These are phyloP conservation scores for Physcomitrium patens DNA, from an alignment of 225 moss, liverwort and hornwort genomes.

Conservation along the genomic window DNA sequence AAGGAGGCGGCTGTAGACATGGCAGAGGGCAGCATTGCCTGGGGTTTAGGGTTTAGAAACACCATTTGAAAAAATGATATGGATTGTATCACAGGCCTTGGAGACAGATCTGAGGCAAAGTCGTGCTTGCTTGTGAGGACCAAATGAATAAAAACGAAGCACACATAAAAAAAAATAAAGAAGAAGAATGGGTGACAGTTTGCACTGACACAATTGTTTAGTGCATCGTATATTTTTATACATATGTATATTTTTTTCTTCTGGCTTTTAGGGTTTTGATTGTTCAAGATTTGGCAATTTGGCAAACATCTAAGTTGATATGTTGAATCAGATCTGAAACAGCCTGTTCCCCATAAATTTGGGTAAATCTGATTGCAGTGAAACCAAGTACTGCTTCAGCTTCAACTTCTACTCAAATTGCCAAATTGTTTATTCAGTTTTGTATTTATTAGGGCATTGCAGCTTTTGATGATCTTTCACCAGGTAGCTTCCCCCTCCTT, in stretches of 20 bases:
- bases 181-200: too few relatives aligned
- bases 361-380: slow-evolving; percentile 30
- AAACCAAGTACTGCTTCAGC: background rate
- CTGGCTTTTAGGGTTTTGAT: background rate
- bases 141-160: too few relatives aligned
- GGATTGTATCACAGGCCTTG: background rate
- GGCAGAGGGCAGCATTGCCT: too few relatives aligned
- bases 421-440: slow-evolving; percentile 12
- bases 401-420: background rate
- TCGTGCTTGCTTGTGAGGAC: too few relatives aligned
- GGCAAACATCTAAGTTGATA: slow-evolving; percentile 37
- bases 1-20: too few relatives aligned
- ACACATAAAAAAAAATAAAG: too few relatives aligned
- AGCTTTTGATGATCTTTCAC: background rate
- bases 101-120: too few relatives aligned
- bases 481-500: too few relatives aligned
- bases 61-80: background rate
- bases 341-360: slow-evolving; percentile 20
- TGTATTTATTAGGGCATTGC: background rate
- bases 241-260: too few relatives aligned
- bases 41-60: too few relatives aligned
- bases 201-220: too few relatives aligned
- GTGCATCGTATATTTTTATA: too few relatives aligned
- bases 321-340: slow-evolving; percentile 39
- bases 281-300: slow-evolving; percentile 1